Base-by-base conservation (phyloP, 192 early-diverging fungal genomes). In the Coemansia sp. region DNA sequence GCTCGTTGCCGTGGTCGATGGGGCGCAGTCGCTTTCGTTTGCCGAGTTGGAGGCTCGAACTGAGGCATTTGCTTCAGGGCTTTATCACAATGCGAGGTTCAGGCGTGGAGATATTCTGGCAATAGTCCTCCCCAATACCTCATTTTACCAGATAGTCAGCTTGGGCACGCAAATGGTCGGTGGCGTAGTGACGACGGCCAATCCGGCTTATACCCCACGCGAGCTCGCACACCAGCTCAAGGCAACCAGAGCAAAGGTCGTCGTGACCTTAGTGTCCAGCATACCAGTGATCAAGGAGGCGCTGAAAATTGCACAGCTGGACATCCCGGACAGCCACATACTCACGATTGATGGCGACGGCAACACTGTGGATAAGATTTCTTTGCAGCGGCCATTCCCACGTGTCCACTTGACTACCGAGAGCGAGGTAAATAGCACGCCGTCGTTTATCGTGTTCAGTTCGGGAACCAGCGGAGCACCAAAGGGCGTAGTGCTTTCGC, bases 401-500 rank as follows among this genome's bases (percentile, higher is more conserved):
- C 82, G 82, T 24, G 72, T 76, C 42, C 42, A 61, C 12, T 58
- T 84, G 62, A 69, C 31, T 6, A 68, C 70, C 15, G 41, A 60
- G 20, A 22, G 53, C 40, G 67, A 78, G 15, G 64, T 62, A 17
- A 48, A 56, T 1, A 68, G 55, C 41, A 79, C 82, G 7, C 64
- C 76, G 9, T 62, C 82, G 10, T 84, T 78, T 62, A 83, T 83
- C 51, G 75, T 77, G 48, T 83, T 77, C 42, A 77, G 75, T 68
- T 83, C 80, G 2, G 82, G 82, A 11, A 84, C 82, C 22, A 79
- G 70, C n/a, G 82, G 82, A 88, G 84, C 73, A 51, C 89, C 90
- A 39, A 98, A 98, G 74, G 94, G 93, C 67, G 93, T 97, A 17
- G 81, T 86, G 56, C 88, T 90, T 2, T 94, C 90, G 24, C 93